A percentile compares a stretch with the other conserved stretches of the same genome.
Conservation (phyloP, 805 yeast species). For the Cyberlindnera samutprakarnensis region DNA sequence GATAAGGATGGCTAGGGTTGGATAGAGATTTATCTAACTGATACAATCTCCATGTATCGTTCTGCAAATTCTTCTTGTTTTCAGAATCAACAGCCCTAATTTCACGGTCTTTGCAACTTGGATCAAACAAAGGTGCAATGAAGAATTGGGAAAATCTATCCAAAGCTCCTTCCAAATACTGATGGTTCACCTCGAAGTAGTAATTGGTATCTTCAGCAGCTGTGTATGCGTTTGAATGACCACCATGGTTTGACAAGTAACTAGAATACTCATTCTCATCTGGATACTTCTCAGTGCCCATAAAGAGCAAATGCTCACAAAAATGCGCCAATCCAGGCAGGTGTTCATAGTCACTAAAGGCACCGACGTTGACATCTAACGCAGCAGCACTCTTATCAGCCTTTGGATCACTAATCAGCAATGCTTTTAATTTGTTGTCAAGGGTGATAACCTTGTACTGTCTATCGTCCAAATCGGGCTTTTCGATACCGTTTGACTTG, state of each 20-base stretch:
- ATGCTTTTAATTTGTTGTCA: constrained; percentile 48
- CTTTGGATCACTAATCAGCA: constrained; percentile 59
- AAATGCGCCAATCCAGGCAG: constrained; percentile 78
- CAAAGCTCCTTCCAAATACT: constrained; percentile 75
- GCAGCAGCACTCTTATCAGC: constrained; percentile 77
- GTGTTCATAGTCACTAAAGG: constrained; percentile 58
- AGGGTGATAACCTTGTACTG: constrained; percentile 58
- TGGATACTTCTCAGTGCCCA: constrained; percentile 78
- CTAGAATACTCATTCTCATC: constrained; percentile 71
- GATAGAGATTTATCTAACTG: constrained; percentile 75
- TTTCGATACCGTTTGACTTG: constrained; percentile 24
- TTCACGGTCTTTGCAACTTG: constrained; percentile 81
- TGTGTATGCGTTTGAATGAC: constrained; percentile 88
- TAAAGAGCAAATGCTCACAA: constrained; percentile 64
- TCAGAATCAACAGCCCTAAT: constrained; percentile 94
- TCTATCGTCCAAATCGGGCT: constrained; percentile 61
- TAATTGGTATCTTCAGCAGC: constrained; percentile 85
- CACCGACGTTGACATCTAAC: constrained; percentile 70
- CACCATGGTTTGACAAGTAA: constrained; percentile 77
- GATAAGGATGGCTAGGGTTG: constrained; percentile 73
- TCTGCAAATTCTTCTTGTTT: constrained; percentile 88
- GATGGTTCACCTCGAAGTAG: constrained; percentile 75
- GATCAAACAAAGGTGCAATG: constrained; percentile 69
- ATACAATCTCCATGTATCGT: constrained; percentile 80
- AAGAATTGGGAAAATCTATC: constrained; percentile 93